Percentiles rank a stretch among this genome's conserved stretches.
Conservation (phyloP, 2,329 filamentous ascomycete genomes). For the Colletotrichum endophyticum region DNA sequence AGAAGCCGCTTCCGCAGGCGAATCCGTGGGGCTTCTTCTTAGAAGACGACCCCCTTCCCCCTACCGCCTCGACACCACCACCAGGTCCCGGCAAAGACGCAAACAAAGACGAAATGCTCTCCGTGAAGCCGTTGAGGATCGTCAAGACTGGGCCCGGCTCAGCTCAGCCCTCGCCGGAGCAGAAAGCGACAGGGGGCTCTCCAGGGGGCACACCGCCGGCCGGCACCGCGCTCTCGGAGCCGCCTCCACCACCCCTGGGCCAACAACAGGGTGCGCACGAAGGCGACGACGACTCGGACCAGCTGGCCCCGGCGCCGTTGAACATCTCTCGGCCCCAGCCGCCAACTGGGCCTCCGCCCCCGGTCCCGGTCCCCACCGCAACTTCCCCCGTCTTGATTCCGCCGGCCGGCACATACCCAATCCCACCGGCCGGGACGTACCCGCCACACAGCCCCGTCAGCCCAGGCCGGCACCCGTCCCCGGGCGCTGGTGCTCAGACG, state of each 20-base stretch:
- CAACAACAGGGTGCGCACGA: neutral
- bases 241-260: neutral
- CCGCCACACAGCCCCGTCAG: neutral
- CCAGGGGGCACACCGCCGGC: neutral
- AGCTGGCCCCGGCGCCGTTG: conserved; percentile 8
- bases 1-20: conserved; percentile 12
- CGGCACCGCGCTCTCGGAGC: neutral
- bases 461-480: neutral
- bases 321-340: neutral
- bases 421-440: neutral
- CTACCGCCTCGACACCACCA: neutral
- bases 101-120: neutral
- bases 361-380: neutral
- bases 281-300: neutral
- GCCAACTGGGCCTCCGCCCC: neutral
- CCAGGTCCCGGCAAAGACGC: neutral
- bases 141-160: conserved; percentile 8
- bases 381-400: neutral
- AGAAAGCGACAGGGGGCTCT: neutral
- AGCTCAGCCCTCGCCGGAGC: neutral
- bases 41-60: neutral
- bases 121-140: conserved; percentile 13
- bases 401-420: neutral
- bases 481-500: neutral
- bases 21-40: conserved; percentile 24